A percentile compares a stretch with the other conserved stretches of the same genome.
These are phyloP conservation scores for Pythium rhizo-oryzae DNA, from an alignment of 352 stramenopile genomes.

Conservation along the genomic window DNA sequence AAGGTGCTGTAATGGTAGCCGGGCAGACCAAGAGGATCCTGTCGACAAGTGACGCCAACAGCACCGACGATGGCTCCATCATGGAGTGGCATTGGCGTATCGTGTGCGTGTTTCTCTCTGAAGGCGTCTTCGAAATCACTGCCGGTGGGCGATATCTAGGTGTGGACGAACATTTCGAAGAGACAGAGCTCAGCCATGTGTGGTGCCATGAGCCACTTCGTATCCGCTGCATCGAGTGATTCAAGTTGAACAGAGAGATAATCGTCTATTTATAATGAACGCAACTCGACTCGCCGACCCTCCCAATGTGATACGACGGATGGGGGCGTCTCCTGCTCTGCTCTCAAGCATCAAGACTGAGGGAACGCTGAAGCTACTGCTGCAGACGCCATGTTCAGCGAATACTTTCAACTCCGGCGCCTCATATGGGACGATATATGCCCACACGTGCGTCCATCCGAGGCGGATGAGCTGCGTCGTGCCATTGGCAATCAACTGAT, in stretches of 20 bases:
- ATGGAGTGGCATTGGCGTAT: conserved; percentile 29
- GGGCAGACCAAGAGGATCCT: conserved; percentile 16
- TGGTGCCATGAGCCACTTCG: conserved; percentile 55
- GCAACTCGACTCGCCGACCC: not conserved
- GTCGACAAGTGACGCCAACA: not conserved
- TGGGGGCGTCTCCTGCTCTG: not conserved
- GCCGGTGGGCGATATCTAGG: conserved; percentile 30
- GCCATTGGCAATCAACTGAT: conserved; percentile 66
- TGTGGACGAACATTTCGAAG: not conserved
- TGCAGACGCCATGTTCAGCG: conserved; percentile 32
- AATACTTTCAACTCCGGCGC: conserved; percentile 70
- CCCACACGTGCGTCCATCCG: conserved; percentile 46
- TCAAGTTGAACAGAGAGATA: not conserved
- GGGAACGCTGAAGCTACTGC: not conserved
- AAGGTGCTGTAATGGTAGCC: conserved; percentile 12
- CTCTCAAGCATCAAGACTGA: conserved; percentile 2
- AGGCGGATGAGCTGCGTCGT: conserved; percentile 63
- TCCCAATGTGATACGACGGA: not conserved
- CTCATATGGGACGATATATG: conserved; percentile 82
- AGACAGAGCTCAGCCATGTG: conserved; percentile 18
- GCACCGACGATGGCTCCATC: not conserved
- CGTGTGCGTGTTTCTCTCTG: conserved; percentile 65
- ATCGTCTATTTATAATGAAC: conserved; percentile 1
- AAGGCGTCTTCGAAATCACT: conserved; percentile 52
- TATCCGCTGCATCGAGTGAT: conserved; percentile 34